phyloP scores from a whole-genome alignment of 371 early-diverging fungal genomes.

The Apophysomyces variabilis region DNA sequence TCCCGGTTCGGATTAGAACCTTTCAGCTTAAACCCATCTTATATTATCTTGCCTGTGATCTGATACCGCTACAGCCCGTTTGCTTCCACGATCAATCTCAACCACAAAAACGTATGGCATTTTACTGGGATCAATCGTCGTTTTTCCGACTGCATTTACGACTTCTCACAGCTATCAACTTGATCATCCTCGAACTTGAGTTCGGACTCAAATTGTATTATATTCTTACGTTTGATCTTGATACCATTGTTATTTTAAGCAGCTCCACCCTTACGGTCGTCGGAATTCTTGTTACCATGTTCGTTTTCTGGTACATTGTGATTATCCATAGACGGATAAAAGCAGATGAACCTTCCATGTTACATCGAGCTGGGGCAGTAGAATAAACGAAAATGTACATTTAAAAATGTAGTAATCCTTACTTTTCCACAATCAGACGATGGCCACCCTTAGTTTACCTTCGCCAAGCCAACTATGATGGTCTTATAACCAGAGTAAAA shows the following conservation, averaged over 20 bases:
- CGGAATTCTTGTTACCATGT: constrained; percentile 33
- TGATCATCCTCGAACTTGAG: constrained; percentile 41
- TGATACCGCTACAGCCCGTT: constrained; percentile 38
- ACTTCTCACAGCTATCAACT: constrained; percentile 38
- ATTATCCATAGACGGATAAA: constrained; percentile 29
- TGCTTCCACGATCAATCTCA: constrained; percentile 16
- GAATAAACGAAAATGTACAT: constrained; percentile 9
- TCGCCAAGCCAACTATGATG: background rate
- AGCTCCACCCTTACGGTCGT: constrained; percentile 36
- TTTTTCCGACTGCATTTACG: constrained; percentile 39
- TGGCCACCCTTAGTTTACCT: background rate
- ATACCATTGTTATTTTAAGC: constrained; percentile 40
- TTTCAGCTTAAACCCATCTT: constrained; percentile 46
- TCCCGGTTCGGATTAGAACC: constrained; percentile 36
- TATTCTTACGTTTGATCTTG: constrained; percentile 43
- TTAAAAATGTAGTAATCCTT: background rate
- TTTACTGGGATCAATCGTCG: constrained; percentile 39
- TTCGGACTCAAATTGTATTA: constrained; percentile 50
- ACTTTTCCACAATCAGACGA: background rate
- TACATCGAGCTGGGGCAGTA: constrained; percentile 22
- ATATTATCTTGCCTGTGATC: constrained; percentile 43
- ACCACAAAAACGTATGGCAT: constrained; percentile 34
- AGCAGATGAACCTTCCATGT: constrained; percentile 33
- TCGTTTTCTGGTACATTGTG: constrained; percentile 34
- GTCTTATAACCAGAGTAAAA: background rate